A percentile compares a stretch with the other conserved stretches of the same genome.
Evolutionary conservation across 345 rosid species (phyloP).

Genomic region (Pistacia atlantica): DNA sequence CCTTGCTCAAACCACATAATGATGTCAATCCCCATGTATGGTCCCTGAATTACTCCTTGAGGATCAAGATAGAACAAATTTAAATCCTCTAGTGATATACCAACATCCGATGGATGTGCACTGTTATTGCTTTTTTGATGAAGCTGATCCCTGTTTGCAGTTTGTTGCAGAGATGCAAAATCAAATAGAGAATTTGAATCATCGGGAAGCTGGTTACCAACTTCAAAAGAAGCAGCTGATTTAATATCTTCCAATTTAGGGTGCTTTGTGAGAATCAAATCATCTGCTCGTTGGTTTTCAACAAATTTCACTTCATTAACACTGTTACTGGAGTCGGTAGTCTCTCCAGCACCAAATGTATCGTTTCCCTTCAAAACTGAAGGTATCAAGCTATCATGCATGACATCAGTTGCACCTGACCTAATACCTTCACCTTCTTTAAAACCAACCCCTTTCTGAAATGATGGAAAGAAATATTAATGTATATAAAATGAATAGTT

Average conservation of each 20-base stretch:
- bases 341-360: constrained; percentile 21
- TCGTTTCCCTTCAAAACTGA: constrained; percentile 2
- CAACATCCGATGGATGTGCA: constrained; percentile 11
- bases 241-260: constrained; percentile 23
- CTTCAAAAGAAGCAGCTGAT: constrained; percentile 30
- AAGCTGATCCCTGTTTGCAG: constrained; percentile 14
- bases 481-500: background rate
- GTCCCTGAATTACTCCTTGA: constrained; percentile 84
- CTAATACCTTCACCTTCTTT: constrained; percentile 21
- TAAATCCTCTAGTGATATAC: constrained; percentile 52
- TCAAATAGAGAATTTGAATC: constrained; percentile 48
- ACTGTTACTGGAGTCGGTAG: background rate
- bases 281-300: constrained; percentile 21
- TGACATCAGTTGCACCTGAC: constrained; percentile 5
- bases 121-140: constrained; percentile 25
- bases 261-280: constrained; percentile 22
- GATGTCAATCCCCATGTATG: constrained; percentile 76
- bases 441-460: constrained; percentile 28
- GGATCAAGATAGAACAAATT: constrained; percentile 85
- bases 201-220: constrained; percentile 42
- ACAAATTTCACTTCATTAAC: constrained; percentile 19
- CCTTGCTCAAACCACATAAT: constrained; percentile 92
- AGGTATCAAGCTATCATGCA: constrained; percentile 14
- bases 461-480: constrained; percentile 5
- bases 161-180: constrained; percentile 38